Base-by-base conservation (phyloP, 441 rosid species). In the Cnidoscolus chayamansa region DNA sequence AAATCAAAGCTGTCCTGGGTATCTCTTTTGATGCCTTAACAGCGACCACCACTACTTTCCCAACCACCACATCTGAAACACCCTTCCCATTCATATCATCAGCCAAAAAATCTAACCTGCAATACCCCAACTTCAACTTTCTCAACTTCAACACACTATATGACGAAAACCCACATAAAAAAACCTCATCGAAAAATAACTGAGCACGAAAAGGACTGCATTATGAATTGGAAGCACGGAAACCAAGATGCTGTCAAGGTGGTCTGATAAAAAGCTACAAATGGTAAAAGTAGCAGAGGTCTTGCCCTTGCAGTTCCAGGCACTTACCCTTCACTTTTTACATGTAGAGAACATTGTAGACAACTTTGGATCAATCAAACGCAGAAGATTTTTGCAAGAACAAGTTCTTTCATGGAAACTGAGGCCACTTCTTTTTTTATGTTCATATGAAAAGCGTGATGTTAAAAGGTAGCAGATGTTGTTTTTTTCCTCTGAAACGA, bases 21-120 rank as follows among this genome's bases (percentile, higher is more conserved):
- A 93, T 88, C 84, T 95, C 98, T 79, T 85, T 90, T 3, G 98
- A 88, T 9, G 90, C 97, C 87, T 91, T 95, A 67, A 93, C 92
- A 63, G 97, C 99, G 55, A 95, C 97, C 67, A 95, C 90, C 73
- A 95, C 97, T 83, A 89, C 86, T 76, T 90, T 89, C 58, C 96
- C 82, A 4, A 48, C 72, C 20, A 40, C 86, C 51, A 61, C 81
- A 81, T 84, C 86, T 47, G 84, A 80, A 55, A 70, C 74, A 20
- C 81, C 82, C 65, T 78, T 86, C 55, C 78, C 86, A 71, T 81
- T 84, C 91, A 89, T 84, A 74, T 72, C 78, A 31, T 6, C 43
- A 64, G 61, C 31, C 71, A 8, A 35, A 56, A 50, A 55, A 40
- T 25, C 62, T 4, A 43, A 50, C 0, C 57, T 17, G 43, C 37